Conservation (phyloP, 805 yeast species). For the Yamadazyma endophytica region DNA sequence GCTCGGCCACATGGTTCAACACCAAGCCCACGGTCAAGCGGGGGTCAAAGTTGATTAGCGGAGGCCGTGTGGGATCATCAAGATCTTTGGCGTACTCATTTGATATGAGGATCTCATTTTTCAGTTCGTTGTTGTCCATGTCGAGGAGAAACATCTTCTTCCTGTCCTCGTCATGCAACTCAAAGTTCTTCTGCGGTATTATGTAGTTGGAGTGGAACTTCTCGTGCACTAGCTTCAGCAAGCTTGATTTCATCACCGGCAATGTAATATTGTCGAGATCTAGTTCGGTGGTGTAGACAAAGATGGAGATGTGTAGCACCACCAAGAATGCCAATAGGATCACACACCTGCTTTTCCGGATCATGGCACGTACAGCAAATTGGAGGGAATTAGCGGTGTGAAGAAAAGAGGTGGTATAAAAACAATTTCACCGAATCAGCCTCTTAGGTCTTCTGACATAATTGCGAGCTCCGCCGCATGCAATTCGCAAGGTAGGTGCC, state of each 20-base stretch:
- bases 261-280: too few relatives aligned
- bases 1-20: slow-evolving; percentile 13
- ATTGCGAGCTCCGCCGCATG: slow-evolving; percentile 3
- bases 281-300: slow-evolving; percentile 8
- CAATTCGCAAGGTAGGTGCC: too few relatives aligned
- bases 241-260: too few relatives aligned
- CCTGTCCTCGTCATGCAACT: slow-evolving; percentile 5
- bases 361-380: slow-evolving; percentile 3
- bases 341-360: slow-evolving; percentile 15
- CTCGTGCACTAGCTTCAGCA: too few relatives aligned
- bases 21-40: slow-evolving; percentile 22
- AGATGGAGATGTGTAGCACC: slow-evolving; percentile 11
- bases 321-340: slow-evolving; percentile 12
- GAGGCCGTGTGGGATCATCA: slow-evolving; percentile 3
- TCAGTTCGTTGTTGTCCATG: slow-evolving; percentile 3
- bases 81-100: slow-evolving; percentile 8
- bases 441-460: slow-evolving; percentile 1
- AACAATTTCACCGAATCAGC: slow-evolving; percentile 1
- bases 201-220: slow-evolving; percentile 1
- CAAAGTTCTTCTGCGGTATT: slow-evolving; percentile 3
- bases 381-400: neutral
- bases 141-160: slow-evolving; percentile 10
- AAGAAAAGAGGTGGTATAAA: slow-evolving; percentile 1
- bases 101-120: slow-evolving; percentile 11
- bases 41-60: slow-evolving; percentile 21